Evolutionary conservation across 306 rosid genomes (phyloP), one percentile per base, ranked within the genome.

Genomic region (Vachellia collinsii): DNA sequence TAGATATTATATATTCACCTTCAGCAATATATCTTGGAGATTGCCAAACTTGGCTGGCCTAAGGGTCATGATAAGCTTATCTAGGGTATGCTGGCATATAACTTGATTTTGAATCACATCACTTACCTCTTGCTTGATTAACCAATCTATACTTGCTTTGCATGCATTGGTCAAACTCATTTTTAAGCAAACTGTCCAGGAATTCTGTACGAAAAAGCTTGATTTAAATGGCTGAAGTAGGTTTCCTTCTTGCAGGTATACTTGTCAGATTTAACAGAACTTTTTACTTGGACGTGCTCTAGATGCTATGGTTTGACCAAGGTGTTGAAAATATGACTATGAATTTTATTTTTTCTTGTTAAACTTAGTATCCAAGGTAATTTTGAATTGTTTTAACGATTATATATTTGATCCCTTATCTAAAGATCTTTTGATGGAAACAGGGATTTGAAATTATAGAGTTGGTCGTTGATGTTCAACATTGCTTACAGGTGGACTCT

Each of bases 391-490:
- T 69, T 25, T 34, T 68, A 36, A 23, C 70, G 66, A 66, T 78
- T 69, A 34, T 77, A 50, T 70, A 48, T 23, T 73, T 81, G 58
- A n/a, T 42, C 37, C 8, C 47, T 58, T 65, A 2, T 72, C 81
- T 79, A 73, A 72, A 77, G 44, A 37, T 82, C 37, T 66, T 82
- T 83, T 70, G 56, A 84, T 90, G 81, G 70, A 64, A 78, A 87
- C 93, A 96, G 99, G 97, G 93, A 68, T 96, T 96, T 90, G 93
- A 96, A 80, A 83, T 96, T 88, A 88, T 96, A 78, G 99, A 96
- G 89, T 76, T 96, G 83, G 85, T 96, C 77, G 99, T 96, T 74
- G 99, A 96, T 61, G 78, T 96, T 38, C 93, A 93, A 90, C 94
- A 93, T 72, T 96, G 99, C 94, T 87, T 96, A 87, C 99, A 96